Conservation (phyloP, 2,329 filamentous ascomycete species). For the Neopestalotiopsis sp. region DNA sequence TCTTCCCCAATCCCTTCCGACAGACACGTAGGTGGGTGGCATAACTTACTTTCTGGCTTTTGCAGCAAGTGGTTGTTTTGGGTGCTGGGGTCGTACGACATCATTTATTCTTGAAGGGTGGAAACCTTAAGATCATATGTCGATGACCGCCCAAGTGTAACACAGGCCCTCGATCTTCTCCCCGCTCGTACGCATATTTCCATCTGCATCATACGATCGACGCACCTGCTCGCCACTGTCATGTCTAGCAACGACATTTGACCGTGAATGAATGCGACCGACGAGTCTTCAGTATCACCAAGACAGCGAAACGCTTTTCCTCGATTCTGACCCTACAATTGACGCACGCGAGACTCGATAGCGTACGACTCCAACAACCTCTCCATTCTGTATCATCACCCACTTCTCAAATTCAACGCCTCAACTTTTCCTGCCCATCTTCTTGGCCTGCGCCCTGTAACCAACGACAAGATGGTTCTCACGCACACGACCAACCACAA, state of each 20-base stretch:
- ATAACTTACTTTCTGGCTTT: background rate
- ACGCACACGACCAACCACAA: constrained; percentile 70
- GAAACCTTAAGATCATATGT: constrained; percentile 8
- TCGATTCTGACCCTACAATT: background rate
- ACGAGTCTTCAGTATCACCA: constrained; percentile 6
- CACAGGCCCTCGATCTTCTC: background rate
- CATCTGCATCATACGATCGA: constrained; percentile 14
- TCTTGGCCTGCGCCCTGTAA: background rate
- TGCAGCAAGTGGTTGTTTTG: background rate
- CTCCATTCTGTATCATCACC: background rate
- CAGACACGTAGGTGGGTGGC: background rate
- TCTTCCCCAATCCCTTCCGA: background rate
- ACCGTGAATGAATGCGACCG: constrained; percentile 6
- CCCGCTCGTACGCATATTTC: background rate
- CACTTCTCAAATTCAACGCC: background rate
- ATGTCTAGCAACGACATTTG: constrained; percentile 7
- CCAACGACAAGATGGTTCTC: constrained; percentile 59
- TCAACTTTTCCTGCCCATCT: background rate
- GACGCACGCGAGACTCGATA: background rate
- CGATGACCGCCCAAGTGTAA: constrained; percentile 2
- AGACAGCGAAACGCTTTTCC: background rate
- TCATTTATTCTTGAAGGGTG: constrained; percentile 8
- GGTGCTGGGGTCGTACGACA: constrained; percentile 12
- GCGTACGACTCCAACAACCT: background rate
- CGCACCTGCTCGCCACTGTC: background rate